Evolutionary conservation across 345 rosid species (phyloP).

Genomic region (Brassica carinata): DNA sequence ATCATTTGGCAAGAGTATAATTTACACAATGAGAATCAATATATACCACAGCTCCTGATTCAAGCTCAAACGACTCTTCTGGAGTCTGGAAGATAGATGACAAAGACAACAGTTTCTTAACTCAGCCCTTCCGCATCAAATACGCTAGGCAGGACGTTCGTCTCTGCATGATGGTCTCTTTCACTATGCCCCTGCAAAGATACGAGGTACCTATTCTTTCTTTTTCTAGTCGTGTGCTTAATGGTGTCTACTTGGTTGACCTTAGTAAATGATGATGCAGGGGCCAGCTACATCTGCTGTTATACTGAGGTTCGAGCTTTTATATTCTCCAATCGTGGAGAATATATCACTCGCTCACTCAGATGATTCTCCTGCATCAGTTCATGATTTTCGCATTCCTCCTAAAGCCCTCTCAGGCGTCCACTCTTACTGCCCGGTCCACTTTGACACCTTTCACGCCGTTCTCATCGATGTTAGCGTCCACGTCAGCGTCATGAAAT

Average conservation of each 20-base stretch:
- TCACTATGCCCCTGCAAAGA: conserved; percentile 59
- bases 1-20: not conserved
- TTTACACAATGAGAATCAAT: conserved; percentile 9
- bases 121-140: conserved; percentile 89
- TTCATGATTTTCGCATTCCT: conserved; percentile 95
- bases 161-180: conserved; percentile 77
- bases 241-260: not conserved
- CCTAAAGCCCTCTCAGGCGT: conserved; percentile 89
- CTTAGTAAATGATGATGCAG: conserved; percentile 41
- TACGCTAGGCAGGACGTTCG: conserved; percentile 94
- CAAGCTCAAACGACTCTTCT: conserved; percentile 56
- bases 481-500: conserved; percentile 70
- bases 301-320: conserved; percentile 90
- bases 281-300: conserved; percentile 76
- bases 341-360: conserved; percentile 49
- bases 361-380: conserved; percentile 65
- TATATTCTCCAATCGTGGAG: conserved; percentile 72
- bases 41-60: conserved; percentile 60
- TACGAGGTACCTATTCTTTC: conserved; percentile 54
- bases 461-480: conserved; percentile 84
- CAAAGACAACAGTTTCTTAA: conserved; percentile 75
- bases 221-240: not conserved
- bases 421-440: conserved; percentile 94
- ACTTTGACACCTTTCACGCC: conserved; percentile 83
- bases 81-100: conserved; percentile 96